Base-by-base conservation (phyloP, 768 basidiomycete genomes). In the Amanita jacksonii region DNA sequence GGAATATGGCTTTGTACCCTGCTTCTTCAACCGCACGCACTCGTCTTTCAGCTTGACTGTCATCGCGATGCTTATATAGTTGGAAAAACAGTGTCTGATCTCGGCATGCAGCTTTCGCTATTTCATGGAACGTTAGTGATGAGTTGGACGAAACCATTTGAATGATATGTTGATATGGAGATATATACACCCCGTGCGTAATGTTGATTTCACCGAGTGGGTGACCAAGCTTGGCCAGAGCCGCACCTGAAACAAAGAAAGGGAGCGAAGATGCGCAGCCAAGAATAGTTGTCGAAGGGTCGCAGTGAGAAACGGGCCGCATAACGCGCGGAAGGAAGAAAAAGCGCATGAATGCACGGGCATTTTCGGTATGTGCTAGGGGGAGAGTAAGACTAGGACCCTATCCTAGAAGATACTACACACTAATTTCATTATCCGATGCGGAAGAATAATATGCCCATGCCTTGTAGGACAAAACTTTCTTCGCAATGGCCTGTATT, bases 291-390 rank as follows among this genome's bases (percentile, higher is more conserved):
- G 84, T 83, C 0, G 83, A 82, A 15, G 81, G 74, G 59, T 85
- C 76, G 48, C 79, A 78, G 38, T 62, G 57, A 3, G 77, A 74
- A 7, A 86, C 73, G 3, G 74, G 62, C 38, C 72, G 76, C 77
- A 89, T 77, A 30, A 97, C 76, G 18, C 91, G 79, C 12, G 92
- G 79, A 43, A 79, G 72, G 62, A 94, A 93, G 68, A 90, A 94
- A 60, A 90, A 82, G 23, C 88, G 77, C 32, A 73, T 68, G 60
- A 87, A 92, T n/a, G 86, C 85, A 32, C 74, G 70, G n/a, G 72
- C 66, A 50, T 91, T 92, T 59, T 90, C 84, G 8, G 55, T 47
- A 53, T 74, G 61, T 8, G 77, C 83, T 85, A 52, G 32, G 42
- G 24, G 22, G 8, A 42, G 49, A 51, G 24, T 52, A 46, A 57